Evolutionary conservation across 345 rosid genomes (phyloP), one percentile per base, ranked within the genome.

Genomic region (Pistacia atlantica): DNA sequence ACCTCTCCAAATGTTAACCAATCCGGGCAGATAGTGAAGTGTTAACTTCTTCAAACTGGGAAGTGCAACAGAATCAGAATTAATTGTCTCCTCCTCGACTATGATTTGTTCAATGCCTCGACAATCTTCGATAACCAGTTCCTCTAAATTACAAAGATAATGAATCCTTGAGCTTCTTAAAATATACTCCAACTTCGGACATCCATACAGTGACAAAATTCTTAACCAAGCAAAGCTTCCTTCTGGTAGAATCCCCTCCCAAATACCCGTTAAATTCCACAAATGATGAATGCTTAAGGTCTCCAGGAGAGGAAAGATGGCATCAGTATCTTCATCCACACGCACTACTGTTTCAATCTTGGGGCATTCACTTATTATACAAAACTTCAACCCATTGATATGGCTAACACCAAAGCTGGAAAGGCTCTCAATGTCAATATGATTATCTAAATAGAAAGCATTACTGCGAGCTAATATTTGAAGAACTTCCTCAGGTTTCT

Each of bases 321-420:
- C 13, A 16, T 37, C 62, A 56, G 38, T 9, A 65, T 14, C 8
- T 17, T 56, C 71, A 5, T 38, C 42, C 42, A 38, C 42, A 38
- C 7, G 42, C n/a, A 58, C 20, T n/a, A 78, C 28, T 18, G 65
- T 56, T 35, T 65, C 67, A 18, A 65, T 57, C 37, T 65, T 13
- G 4, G 60, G 72, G 22, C 81, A 72, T 57, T 78, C 77, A 48
- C 76, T 65, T 28, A 78, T 38, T 38, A 78, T 17, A 55, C 77
- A 78, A 31, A 65, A 65, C 65, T 72, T 42, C 57, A 78, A 33
- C 9, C 76, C 49, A 2, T n/a, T n/a, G 33, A 78, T n/a, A 16
- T 66, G 38, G 42, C 56, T 57, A 28, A 42, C 37, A 8, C 65
- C 65, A 25, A 77, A 71, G 20, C 63, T 33, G 16, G 80, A 77